phyloP scores from a whole-genome alignment of 805 yeast species.

The Ogataea degrootiae region DNA sequence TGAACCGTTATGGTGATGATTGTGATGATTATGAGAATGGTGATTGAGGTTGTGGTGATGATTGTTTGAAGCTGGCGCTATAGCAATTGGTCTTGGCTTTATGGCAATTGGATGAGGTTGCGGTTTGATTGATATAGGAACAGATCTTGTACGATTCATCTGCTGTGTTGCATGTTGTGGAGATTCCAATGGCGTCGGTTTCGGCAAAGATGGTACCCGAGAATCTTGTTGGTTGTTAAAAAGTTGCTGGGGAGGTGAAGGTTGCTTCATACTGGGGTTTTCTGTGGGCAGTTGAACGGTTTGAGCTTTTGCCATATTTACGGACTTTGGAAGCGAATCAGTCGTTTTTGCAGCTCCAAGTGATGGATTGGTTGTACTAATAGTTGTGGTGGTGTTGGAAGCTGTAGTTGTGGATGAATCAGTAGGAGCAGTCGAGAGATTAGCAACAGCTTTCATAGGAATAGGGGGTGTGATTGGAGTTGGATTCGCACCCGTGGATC shows the following conservation, averaged over 20 bases:
- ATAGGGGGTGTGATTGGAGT: neutral
- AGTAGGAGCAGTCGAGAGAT: neutral
- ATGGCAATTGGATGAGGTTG: conserved; percentile 28
- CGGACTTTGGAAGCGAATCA: neutral
- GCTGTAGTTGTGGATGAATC: neutral
- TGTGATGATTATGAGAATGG: conserved; percentile 2
- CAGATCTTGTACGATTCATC: conserved; percentile 11
- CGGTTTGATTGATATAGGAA: conserved; percentile 5
- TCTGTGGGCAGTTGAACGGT: neutral
- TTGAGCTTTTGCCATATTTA: conserved; percentile 1
- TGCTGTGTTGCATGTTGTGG: no score
- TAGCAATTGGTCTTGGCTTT: conserved; percentile 25
- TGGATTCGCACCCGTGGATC: neutral
- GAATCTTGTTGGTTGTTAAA: no score
- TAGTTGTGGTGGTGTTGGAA: neutral
- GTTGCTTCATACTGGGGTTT: neutral
- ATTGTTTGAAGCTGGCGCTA: conserved; percentile 15
- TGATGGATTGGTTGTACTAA: neutral
- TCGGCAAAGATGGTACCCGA: no score
- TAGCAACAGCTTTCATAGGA: neutral
- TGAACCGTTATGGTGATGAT: neutral
- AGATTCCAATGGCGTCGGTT: no score
- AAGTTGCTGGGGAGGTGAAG: no score
- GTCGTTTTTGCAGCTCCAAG: neutral
- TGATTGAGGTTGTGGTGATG: conserved; percentile 3